Conservation (phyloP, 2,329 filamentous ascomycete genomes). For the Aspergillus viridinutans region DNA sequence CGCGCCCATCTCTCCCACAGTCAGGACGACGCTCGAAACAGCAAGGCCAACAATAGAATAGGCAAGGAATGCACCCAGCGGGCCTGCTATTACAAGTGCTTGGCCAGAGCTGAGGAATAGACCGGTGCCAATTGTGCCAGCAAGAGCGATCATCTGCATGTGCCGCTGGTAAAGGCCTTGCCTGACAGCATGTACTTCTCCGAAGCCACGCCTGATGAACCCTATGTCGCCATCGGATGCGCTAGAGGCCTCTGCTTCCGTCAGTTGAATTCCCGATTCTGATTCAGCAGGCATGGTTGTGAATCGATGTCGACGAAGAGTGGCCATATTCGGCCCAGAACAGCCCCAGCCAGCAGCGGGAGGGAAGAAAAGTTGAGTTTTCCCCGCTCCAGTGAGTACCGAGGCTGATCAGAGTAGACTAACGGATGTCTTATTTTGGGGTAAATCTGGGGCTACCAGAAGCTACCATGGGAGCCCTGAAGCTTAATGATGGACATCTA, state of each 20-base stretch:
- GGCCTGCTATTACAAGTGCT: conserved; percentile 30
- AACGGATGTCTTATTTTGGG: neutral
- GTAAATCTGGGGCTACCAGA: neutral
- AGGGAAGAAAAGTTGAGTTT: neutral
- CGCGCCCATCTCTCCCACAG: conserved; percentile 35
- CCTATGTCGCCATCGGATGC: neutral
- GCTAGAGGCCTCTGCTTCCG: neutral
- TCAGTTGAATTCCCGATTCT: neutral
- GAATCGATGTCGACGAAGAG: neutral
- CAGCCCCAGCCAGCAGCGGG: no score
- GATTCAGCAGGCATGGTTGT: neutral
- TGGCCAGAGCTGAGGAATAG: conserved; percentile 34
- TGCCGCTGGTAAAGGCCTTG: conserved; percentile 31
- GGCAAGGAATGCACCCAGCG: conserved; percentile 31
- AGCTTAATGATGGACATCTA: neutral
- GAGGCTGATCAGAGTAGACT: neutral
- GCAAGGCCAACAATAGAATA: conserved; percentile 36
- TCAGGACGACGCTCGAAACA: conserved; percentile 30
- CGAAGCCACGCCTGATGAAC: neutral
- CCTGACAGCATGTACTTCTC: conserved; percentile 15
- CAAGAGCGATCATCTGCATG: conserved; percentile 37
- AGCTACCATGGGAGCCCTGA: neutral
- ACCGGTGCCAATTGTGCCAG: conserved; percentile 36
- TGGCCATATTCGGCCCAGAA: neutral
- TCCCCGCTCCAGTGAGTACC: neutral